phyloP scores from a whole-genome alignment of 495 filamentous ascomycete genomes.

The Chaetomium tenue region DNA sequence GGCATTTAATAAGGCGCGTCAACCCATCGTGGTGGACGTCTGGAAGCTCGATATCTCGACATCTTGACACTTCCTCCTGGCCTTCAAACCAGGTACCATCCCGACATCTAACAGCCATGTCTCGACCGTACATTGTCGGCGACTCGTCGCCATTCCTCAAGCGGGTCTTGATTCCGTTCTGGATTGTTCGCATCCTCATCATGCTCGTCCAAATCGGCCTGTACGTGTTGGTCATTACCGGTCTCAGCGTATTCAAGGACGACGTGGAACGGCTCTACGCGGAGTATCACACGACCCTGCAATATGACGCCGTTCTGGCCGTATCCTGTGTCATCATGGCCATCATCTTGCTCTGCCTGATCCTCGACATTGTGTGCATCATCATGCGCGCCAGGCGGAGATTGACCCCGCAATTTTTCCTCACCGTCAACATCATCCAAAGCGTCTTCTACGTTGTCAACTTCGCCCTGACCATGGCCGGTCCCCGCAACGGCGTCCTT shows the following conservation, averaged over 20 bases:
- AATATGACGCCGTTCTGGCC: slow-evolving; percentile 21
- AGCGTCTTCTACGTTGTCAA: slow-evolving; percentile 26
- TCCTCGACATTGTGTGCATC: slow-evolving; percentile 37
- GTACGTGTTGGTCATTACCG: slow-evolving; percentile 28
- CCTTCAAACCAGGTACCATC: background rate
- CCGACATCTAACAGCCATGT: slow-evolving; percentile 20
- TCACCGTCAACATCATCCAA: slow-evolving; percentile 34
- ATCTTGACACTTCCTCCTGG: background rate
- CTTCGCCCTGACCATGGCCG: slow-evolving; percentile 30
- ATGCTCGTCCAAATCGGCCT: slow-evolving; percentile 30
- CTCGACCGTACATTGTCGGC: slow-evolving; percentile 27
- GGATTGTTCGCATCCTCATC: slow-evolving; percentile 71
- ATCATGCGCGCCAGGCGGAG: slow-evolving; percentile 35
- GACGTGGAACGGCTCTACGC: slow-evolving; percentile 11
- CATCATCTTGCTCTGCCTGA: slow-evolving; percentile 28
- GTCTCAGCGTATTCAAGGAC: slow-evolving; percentile 21
- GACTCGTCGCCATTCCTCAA: slow-evolving; percentile 44
- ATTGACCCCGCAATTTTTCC: slow-evolving; percentile 34
- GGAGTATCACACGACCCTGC: slow-evolving; percentile 23
- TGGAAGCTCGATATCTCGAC: background rate
- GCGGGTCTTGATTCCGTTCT: slow-evolving; percentile 76
- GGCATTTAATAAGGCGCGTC: slow-evolving; percentile 1
- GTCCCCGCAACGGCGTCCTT: slow-evolving; percentile 9
- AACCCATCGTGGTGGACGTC: background rate
- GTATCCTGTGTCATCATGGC: slow-evolving; percentile 25